Conservation (phyloP, 371 early-diverging fungal genomes). For the Homolaphlyctis polyrhiza region DNA sequence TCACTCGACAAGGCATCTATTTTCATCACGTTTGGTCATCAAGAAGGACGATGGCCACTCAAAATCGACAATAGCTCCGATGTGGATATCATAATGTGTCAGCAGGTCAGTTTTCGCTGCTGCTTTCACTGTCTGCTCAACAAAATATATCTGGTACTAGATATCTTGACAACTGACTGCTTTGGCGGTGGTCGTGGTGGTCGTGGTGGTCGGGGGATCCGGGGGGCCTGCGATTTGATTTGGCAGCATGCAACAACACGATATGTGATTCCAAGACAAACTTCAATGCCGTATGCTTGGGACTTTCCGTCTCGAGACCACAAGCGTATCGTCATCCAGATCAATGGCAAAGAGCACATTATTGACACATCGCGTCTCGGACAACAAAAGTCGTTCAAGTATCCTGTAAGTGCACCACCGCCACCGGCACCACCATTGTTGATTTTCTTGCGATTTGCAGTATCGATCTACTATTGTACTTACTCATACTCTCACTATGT, state of each 20-base stretch:
- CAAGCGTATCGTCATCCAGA: slow-evolving; percentile 69
- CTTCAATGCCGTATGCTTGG: slow-evolving; percentile 83
- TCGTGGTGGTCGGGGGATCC: not conserved
- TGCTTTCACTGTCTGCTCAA: not conserved
- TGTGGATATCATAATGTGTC: slow-evolving; percentile 74
- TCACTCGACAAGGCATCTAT: slow-evolving; percentile 83
- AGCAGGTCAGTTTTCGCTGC: slow-evolving; percentile 62
- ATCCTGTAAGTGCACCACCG: slow-evolving; percentile 49
- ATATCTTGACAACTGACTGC: too few relatives aligned
- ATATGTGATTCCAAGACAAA: slow-evolving; percentile 61
- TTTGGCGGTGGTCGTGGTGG: not conserved
- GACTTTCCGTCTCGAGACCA: slow-evolving; percentile 77
- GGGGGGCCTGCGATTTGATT: too few relatives aligned
- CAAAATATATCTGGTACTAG: too few relatives aligned
- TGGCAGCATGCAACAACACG: slow-evolving; percentile 22
- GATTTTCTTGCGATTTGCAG: too few relatives aligned
- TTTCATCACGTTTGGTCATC: slow-evolving; percentile 75
- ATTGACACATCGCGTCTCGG: slow-evolving; percentile 90
- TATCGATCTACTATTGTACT: too few relatives aligned
- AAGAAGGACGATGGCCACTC: slow-evolving; percentile 86
- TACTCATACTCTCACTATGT: too few relatives aligned
- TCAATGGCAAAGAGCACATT: slow-evolving; percentile 67
- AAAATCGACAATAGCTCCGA: slow-evolving; percentile 81
- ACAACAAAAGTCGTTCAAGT: slow-evolving; percentile 74
- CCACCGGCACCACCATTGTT: too few relatives aligned